phyloP scores from a whole-genome alignment of 495 filamentous ascomycete species.

The Penicillium atrosanguineum region DNA sequence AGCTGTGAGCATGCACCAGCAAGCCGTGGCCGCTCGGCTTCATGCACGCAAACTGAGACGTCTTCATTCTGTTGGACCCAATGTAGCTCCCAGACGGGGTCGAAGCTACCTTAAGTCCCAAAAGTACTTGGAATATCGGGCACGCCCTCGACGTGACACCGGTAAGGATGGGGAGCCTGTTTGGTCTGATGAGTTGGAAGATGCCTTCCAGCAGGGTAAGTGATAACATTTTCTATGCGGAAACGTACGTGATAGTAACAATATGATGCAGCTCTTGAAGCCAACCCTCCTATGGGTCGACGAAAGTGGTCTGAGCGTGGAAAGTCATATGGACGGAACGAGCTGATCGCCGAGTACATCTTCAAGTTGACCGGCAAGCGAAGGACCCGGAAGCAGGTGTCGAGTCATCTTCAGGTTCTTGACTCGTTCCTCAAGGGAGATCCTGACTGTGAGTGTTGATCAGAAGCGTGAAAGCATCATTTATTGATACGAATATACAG shows the following conservation, averaged over 20 bases:
- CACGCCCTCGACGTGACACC: constrained; percentile 59
- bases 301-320: constrained; percentile 71
- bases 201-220: constrained; percentile 87
- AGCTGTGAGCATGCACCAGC: constrained; percentile 28
- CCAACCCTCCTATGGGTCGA: constrained; percentile 78
- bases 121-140: constrained; percentile 62
- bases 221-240: neutral
- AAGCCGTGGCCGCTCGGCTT: constrained; percentile 32
- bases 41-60: constrained; percentile 41
- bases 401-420: constrained; percentile 95
- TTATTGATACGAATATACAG: constrained; percentile 23
- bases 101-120: constrained; percentile 48
- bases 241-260: constrained; percentile 3
- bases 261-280: constrained; percentile 62
- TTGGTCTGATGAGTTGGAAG: constrained; percentile 83
- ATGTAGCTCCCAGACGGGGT: constrained; percentile 29
- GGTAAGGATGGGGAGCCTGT: constrained; percentile 55
- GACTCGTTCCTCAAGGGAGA: constrained; percentile 73
- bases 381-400: constrained; percentile 83
- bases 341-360: constrained; percentile 84
- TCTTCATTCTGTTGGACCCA: constrained; percentile 37
- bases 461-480: neutral
- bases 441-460: constrained; percentile 44
- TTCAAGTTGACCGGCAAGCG: constrained; percentile 62
- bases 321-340: constrained; percentile 81